Base-by-base conservation (phyloP, 2,329 filamentous ascomycete genomes). In the Apiospora sp. region DNA sequence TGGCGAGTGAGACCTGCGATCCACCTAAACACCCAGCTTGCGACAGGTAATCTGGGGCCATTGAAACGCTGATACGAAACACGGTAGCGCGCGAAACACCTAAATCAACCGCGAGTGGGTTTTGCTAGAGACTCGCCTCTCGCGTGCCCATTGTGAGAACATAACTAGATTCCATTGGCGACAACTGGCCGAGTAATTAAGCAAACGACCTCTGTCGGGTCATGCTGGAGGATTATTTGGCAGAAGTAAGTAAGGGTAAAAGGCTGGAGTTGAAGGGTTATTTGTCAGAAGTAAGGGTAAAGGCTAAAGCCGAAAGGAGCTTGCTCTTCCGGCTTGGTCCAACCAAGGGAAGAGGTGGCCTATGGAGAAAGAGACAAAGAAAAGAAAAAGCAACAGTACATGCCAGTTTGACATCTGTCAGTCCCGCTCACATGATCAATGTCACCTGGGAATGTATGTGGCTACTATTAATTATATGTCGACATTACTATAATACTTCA, bases 41-140 rank as follows among this genome's bases (percentile, higher is more conserved):
- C 34, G 34, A 61, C 54, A 61, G 54, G 34, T 61, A 61, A 37
- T 61, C 54, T 61, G 54, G 54, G 34, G 34, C 54, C 54, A 61
- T 61, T 30, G 54, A 61, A 61, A 61, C 54, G 34, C 54, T 34
- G 58, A 64, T 41, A 41, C 58, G 58, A 64, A 64, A 64, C 58
- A 14, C 34, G 22, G 13, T 41, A 24, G 54, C 22, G 16, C 30
- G 34, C 30, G 54, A 34, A 58, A 34, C 51, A 30, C 27, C 54
- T 34, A 16, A 8, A 16, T 16, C 49, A 24, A 14, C 51, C 13
- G 27, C 13, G 13, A 37, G 54, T 61, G 54, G 54, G 12, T 37
- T 37, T 19, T 8, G 16, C 16, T 7, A 37, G 7, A 7, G 10
- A n/a, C 16, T 24, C n/a, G 1, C 13, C 4, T 1, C 16, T 24